Base-by-base conservation (phyloP, 2,329 filamentous ascomycete species). In the Calonectria naviculata region DNA sequence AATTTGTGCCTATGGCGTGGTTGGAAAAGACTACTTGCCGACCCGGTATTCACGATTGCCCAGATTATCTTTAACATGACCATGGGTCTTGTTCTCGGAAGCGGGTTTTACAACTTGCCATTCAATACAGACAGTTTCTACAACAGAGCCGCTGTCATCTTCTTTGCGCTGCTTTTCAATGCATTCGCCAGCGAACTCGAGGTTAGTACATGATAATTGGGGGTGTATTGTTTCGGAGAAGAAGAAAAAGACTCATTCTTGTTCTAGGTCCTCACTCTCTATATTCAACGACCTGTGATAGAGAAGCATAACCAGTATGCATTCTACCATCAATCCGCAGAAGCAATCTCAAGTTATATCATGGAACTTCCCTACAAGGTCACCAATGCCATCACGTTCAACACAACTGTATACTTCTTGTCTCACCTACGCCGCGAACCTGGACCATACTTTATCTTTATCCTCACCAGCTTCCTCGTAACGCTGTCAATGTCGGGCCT, bases 401-500 rank as follows among this genome's bases (percentile, higher is more conserved):
- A 83, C 63, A 78, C 86, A 24, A 82, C 84, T 28, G 78, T 87
- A 12, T 87, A 87, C 75, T 87, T 87, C 73, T 85, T 87, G 84
- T 83, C 84, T 0, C 80, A 84, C 34, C 77, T 87, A 1, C 80
- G 82, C 4, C 81, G 84, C 21, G 81, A 83, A 54, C 81, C 85
- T 3, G 84, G 84, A 5, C 78, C 80, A 8, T 87, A 86, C 77
- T 87, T 87, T 78, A 85, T 83, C 74, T 87, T 84, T 71, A 73
- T 83, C 4, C 74, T 87, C 1, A 78, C 86, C 46, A 83, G 83
- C 12, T 84, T 92, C 78, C 79, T 86, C 34, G 85, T 87, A 5
- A 90, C 88, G 0, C 77, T 92, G 73, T 86, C 87, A 66, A 92
- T 92, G 90, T 91, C 88, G 5, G 47, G 91, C 89, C 86, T 78